Evolutionary conservation across 1,284 basidiomycete genomes (phyloP), one percentile per base, ranked within the genome.

Genomic region (Singerocomus inundabilis): DNA sequence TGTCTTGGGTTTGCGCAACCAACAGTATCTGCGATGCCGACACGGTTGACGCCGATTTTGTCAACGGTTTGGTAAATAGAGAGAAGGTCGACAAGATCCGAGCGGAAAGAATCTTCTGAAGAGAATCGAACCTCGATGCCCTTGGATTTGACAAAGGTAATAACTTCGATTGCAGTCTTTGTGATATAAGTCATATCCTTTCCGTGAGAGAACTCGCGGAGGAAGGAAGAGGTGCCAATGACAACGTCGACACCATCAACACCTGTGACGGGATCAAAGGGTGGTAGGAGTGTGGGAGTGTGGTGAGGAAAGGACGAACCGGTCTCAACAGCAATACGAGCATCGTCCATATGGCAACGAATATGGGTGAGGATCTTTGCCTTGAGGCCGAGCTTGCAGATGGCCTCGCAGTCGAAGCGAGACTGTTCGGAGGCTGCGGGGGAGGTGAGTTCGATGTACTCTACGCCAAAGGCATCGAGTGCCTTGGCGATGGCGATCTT

Each of bases 141-240:
- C 88, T 98, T 99, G 78, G 90, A 93, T 84, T 99, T 99, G 81
- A 99, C 96, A 63, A 91, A 99, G 68, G 98, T 85, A 73, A 99
- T 99, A 63, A 99, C 97, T 74, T 98, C 96, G 66, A 98, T 94
- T 55, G 96, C 90, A 32, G 88, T 91, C 83, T 98, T 98, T 80
- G 97, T 98, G 76, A 99, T 99, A 78, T 98, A 99, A 47, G 93
- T 80, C 93, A 99, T 99, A 73, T 99, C 97, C 84, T 99, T 99
- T 65, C 97, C 97, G 73, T 99, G 97, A 38, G 96, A 98, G 81
- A 96, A 98, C 74, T 99, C 95, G 59, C 97, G 90, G 50, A 99
- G 84, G 87, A 98, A 99, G 50, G 94, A 98, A 37, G 94, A 98
- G 3, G 97, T 99, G 46, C 97, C 97, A 63, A 99, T 99, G 70